Evolutionary conservation across 176 grass and related monocot species (phyloP), one percentile per base, ranked within the genome.

Genomic region (Chloris gayana): DNA sequence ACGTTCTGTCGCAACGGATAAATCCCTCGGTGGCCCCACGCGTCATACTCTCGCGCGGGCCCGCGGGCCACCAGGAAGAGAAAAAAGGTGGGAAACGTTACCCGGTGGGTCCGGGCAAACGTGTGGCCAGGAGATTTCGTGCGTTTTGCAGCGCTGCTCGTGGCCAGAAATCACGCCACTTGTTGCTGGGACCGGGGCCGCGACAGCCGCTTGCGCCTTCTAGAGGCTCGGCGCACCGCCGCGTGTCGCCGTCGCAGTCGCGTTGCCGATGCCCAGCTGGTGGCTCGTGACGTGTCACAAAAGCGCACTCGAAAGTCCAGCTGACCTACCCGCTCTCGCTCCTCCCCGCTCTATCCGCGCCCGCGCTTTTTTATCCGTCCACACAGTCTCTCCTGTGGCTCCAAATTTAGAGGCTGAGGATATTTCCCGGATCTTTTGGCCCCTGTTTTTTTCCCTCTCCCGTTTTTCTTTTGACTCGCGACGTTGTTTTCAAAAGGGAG

Each of bases 121-220:
- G 76, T 73, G 72, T 88, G 91, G 91, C 69, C 85, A 79, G 53
- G 75, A 46, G 62, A 41, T 77, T 46, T 69, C 47, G 5, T 29
- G 19, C 64, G 45, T 80, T 85, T 66, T 67, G 37, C 51, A 57
- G 50, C 61, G 72, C 4, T 65, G 70, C 56, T 72, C 67, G 91
- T 93, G 91, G 91, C 77, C 42, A 26, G 61, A 62, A 72, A 46
- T 6, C n/a, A 30, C 49, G 6, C 59, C 75, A 35, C 60, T 75
- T 79, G 74, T 62, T n/a, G 35, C 67, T 19, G n/a, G 42, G 4
- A 0, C 37, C 78, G 9, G 18, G 53, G 21, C 49, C 49, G 49
- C 49, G 49, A 21, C 18, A 53, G 49, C 17, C 51, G 50, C 57
- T 58, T 64, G 41, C 81, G 37, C 49, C 75, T 86, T 76, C 72